phyloP scores from a whole-genome alignment of 371 early-diverging fungal genomes.

The Mucor racemosus region DNA sequence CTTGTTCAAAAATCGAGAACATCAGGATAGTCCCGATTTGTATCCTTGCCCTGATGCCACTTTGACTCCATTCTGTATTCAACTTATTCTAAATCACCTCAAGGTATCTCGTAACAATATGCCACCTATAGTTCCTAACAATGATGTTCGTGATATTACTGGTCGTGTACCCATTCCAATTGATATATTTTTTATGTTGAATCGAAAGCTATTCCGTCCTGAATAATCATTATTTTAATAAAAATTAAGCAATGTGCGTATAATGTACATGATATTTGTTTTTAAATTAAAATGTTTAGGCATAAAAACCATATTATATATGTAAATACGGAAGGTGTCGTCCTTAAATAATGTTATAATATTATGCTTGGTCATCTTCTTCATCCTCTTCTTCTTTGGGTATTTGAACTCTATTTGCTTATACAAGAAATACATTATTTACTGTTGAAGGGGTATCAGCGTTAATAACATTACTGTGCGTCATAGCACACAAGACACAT shows the following conservation, averaged over 20 bases:
- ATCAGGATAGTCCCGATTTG: neutral
- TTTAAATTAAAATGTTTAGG: neutral
- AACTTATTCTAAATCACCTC: conserved; percentile 15
- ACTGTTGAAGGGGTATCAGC: no score
- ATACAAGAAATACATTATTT: no score
- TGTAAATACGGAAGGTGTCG: neutral
- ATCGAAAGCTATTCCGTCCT: conserved; percentile 16
- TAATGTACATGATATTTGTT: no score
- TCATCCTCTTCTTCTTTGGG: no score
- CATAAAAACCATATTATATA: no score
- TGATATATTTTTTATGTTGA: conserved; percentile 14
- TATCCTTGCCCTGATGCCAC: conserved; percentile 9
- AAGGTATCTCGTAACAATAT: neutral
- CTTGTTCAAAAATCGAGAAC: neutral
- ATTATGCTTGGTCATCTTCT: neutral
- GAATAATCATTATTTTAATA: neutral
- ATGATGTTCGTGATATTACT: conserved; percentile 18
- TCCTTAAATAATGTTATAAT: no score
- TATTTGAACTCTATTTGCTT: neutral
- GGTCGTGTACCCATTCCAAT: conserved; percentile 12
- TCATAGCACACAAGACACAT: no score
- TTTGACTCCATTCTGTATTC: conserved; percentile 16
- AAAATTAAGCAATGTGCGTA: no score
- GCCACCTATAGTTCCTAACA: neutral
- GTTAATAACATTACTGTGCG: no score